Conservation (phyloP, 805 yeast species). For the Nakazawaea pomicola region DNA sequence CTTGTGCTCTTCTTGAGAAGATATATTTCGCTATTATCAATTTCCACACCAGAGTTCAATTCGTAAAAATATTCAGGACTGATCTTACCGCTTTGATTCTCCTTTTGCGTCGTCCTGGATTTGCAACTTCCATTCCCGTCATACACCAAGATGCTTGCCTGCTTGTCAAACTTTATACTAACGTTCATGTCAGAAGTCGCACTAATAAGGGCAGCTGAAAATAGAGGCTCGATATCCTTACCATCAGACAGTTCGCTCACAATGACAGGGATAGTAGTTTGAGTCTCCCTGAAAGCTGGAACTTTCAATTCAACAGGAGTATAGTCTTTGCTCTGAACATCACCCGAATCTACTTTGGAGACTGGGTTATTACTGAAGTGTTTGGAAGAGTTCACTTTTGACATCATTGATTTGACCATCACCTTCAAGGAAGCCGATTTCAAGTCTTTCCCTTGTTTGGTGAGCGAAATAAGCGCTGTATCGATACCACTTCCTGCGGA, state of each 20-base stretch:
- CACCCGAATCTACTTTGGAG: too few relatives aligned
- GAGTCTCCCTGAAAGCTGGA: background rate
- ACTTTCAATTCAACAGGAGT: conserved; percentile 1
- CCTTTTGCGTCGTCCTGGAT: too few relatives aligned
- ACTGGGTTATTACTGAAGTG: too few relatives aligned
- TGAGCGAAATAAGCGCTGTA: too few relatives aligned
- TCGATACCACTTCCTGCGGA: too few relatives aligned
- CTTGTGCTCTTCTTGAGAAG: too few relatives aligned
- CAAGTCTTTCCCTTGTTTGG: too few relatives aligned
- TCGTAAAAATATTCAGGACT: background rate
- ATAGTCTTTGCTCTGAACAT: too few relatives aligned
- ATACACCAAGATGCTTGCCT: conserved; percentile 6
- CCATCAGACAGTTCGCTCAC: conserved; percentile 1
- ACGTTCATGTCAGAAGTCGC: background rate
- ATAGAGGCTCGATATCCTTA: background rate
- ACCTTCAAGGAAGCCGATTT: too few relatives aligned
- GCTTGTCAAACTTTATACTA: background rate
- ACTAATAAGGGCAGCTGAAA: background rate
- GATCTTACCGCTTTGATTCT: background rate
- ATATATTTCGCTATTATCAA: background rate
- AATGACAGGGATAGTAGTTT: background rate
- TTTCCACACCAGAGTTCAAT: background rate
- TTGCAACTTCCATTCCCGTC: background rate
- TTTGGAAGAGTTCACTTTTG: too few relatives aligned
- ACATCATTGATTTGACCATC: too few relatives aligned